Base-by-base conservation (phyloP, 2,329 filamentous ascomycete species). In the Sclerotinia trifoliorum region DNA sequence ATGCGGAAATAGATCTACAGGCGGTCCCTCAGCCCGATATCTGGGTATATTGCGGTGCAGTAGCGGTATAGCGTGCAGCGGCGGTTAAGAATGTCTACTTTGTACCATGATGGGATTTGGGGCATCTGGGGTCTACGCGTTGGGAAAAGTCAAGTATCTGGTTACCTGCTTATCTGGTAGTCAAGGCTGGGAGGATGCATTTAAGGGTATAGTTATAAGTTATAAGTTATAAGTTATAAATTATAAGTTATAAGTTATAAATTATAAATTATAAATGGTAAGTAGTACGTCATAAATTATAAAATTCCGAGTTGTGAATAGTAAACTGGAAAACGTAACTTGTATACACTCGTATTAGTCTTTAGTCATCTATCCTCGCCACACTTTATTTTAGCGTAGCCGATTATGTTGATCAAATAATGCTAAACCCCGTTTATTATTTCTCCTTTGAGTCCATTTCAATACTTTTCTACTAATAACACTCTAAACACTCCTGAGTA, bases 41-140 rank as follows among this genome's bases (percentile, higher is more conserved):
- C 54, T 56, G 54, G 54, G 54, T 56, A 56, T 56, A 56, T 56
- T 15, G 54, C 54, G 54, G 54, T 35, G 29, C 54, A 56, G 29
- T 13, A 32, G 32, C 35, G 6, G 35, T 35, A 35, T 5, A 6
- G 6, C 29, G 19, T n/a, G 35, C 19, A n/a, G n/a, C 11, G 54
- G 54, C 54, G 54, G 54, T 56, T 56, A 56, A 56, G 54, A n/a
- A 56, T 11, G 21, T 56, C 11, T 35, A 32, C 32, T 10, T 10
- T 29, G 54, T 56, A 21, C 26, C 54, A 21, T 42, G 0, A 15
- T n/a, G 13, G 3, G 21, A 35, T 56, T n/a, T 15, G 39, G n/a
- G n/a, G 29, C 11, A n/a, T 55, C 52, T 55, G n/a, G 52, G 52
- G 52, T 55, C 26, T 55, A 55, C 52, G 52, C 26, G 52, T 55